Conservation (phyloP, 2,329 filamentous ascomycete genomes). For the Chaetomium globosum region DNA sequence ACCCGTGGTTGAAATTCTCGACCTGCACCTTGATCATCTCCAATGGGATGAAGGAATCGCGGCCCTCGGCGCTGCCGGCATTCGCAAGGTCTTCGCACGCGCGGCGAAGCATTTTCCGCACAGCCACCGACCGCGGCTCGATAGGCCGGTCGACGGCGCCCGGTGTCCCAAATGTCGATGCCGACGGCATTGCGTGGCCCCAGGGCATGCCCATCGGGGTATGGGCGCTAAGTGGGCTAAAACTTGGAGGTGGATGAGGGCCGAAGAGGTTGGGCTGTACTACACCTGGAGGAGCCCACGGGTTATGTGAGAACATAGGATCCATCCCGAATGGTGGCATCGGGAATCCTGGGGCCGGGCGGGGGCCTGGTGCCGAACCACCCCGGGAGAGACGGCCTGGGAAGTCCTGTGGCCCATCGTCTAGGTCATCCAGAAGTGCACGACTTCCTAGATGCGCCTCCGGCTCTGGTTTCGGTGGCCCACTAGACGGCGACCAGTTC, state of each 20-base stretch:
- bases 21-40: constrained; percentile 67
- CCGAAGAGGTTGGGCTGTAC: constrained; percentile 34
- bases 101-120: constrained; percentile 74
- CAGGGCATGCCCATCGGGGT: constrained; percentile 31
- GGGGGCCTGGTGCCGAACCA: constrained; percentile 50
- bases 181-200: constrained; percentile 29
- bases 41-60: constrained; percentile 70
- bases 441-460: constrained; percentile 85
- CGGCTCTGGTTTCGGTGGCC: constrained; percentile 66
- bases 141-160: constrained; percentile 49
- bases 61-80: constrained; percentile 38
- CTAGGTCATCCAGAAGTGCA: constrained; percentile 78
- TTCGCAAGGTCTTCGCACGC: constrained; percentile 67
- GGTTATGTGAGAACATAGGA: constrained; percentile 33
- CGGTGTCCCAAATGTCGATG: constrained; percentile 37
- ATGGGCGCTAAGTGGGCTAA: constrained; percentile 41
- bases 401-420: constrained; percentile 53
- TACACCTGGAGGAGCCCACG: constrained; percentile 34
- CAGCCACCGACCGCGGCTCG: constrained; percentile 66
- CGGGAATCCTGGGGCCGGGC: constrained; percentile 47
- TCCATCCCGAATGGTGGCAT: constrained; percentile 41
- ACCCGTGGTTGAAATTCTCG: constrained; percentile 58
- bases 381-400: constrained; percentile 16
- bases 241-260: constrained; percentile 53
- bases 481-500: constrained; percentile 35